phyloP scores from a whole-genome alignment of 331 rosid genomes.

The Phaseolus coccineus region DNA sequence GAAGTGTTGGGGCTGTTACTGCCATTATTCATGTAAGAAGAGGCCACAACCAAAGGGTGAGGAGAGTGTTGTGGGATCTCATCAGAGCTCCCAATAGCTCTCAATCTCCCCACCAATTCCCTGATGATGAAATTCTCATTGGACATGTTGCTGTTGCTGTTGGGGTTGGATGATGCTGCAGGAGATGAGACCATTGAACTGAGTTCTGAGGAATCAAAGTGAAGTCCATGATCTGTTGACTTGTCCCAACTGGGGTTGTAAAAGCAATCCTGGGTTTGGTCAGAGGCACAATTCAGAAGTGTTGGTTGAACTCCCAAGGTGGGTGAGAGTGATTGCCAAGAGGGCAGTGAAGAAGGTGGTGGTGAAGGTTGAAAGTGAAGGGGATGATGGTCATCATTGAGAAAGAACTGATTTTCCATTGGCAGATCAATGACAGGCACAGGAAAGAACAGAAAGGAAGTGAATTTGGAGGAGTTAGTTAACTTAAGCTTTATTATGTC shows the following conservation, averaged over 20 bases:
- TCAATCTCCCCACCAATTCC: conserved; percentile 75
- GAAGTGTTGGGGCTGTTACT: conserved; percentile 55
- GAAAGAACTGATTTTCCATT: conserved; percentile 72
- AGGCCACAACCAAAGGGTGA: conserved; percentile 24
- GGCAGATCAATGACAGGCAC: conserved; percentile 19
- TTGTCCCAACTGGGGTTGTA: conserved; percentile 64
- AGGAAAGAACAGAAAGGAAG: not conserved
- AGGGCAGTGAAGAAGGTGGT: conserved; percentile 46
- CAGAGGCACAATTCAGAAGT: conserved; percentile 50
- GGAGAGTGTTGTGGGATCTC: conserved; percentile 67
- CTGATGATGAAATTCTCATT: conserved; percentile 65
- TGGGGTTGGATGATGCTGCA: conserved; percentile 50
- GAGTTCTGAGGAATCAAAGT: conserved; percentile 70
- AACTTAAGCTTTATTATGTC: conserved; percentile 6
- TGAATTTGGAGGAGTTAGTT: not conserved
- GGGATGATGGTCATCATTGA: conserved; percentile 43
- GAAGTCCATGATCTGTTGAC: conserved; percentile 53
- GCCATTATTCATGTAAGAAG: conserved; percentile 52
- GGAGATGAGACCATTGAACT: conserved; percentile 86
- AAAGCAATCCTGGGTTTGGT: conserved; percentile 60
- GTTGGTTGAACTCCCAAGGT: conserved; percentile 60
- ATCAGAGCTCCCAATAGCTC: conserved; percentile 55
- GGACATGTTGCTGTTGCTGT: conserved; percentile 46
- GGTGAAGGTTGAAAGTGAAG: conserved; percentile 44
- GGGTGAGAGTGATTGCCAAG: conserved; percentile 65